These are phyloP conservation scores for Microsporum audouinii DNA, from an alignment of 2,329 filamentous ascomycete species.

Conservation along the genomic window DNA sequence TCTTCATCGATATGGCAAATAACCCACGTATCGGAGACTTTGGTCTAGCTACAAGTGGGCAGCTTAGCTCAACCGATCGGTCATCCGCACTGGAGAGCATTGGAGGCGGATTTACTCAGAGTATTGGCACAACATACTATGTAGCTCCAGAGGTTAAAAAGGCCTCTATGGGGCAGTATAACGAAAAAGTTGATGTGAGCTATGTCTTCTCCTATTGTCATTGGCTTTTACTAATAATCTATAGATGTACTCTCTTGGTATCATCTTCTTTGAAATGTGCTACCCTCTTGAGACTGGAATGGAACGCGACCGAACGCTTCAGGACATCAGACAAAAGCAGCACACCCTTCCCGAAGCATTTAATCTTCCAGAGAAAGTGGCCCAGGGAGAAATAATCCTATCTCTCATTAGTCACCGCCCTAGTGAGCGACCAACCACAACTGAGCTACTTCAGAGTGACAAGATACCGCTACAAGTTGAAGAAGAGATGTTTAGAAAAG, in stretches of 20 bases:
- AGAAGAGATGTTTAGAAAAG: conserved; percentile 76
- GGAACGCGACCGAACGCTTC: conserved; percentile 55
- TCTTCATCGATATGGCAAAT: conserved; percentile 84
- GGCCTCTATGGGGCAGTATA: conserved; percentile 63
- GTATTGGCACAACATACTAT: conserved; percentile 72
- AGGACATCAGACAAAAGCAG: conserved; percentile 54
- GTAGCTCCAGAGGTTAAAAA: conserved; percentile 85
- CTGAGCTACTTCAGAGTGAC: conserved; percentile 71
- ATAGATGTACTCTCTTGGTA: conserved; percentile 87
- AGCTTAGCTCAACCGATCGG: conserved; percentile 38
- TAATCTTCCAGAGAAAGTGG: conserved; percentile 51
- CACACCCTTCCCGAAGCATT: conserved; percentile 65
- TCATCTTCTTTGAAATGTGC: conserved; percentile 99
- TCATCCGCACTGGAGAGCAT: conserved; percentile 27
- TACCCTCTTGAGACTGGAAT: conserved; percentile 49
- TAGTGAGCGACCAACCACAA: conserved; percentile 67
- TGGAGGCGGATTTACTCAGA: conserved; percentile 38
- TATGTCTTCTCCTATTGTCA: not conserved
- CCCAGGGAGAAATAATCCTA: conserved; percentile 65
- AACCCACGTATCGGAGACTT: conserved; percentile 97
- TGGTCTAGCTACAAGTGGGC: conserved; percentile 80
- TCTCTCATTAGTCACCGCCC: conserved; percentile 74
- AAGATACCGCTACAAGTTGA: conserved; percentile 86
- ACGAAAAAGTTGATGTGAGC: conserved; percentile 78
- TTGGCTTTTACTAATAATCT: conserved; percentile 12